Evolutionary conservation across 208 protist species (phyloP), one percentile per base, ranked within the genome.

Genomic region (Trypanosoma vivax): DNA sequence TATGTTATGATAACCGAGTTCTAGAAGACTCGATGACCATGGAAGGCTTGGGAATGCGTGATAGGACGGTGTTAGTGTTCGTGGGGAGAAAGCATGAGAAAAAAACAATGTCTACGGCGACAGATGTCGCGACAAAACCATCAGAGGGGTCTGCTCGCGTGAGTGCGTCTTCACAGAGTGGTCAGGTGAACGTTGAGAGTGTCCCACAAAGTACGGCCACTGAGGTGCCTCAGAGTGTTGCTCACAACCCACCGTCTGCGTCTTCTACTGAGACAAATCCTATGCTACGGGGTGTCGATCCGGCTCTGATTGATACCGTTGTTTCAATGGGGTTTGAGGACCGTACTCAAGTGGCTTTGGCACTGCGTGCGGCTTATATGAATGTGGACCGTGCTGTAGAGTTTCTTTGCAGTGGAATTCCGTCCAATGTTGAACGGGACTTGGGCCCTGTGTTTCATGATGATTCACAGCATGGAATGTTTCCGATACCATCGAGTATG

Each of bases 251-350:
- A 13, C 27, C 60, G 11, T 27, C 53, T 14, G 16, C 65, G 9
- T 14, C 58, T 16, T 13, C 50, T 13, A 2, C 35, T 6, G 46
- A 30, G 3, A 33, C 9, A 9, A 18, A 21, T 39, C 34, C 28
- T 1, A 50, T 16, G 14, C n/a, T n/a, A n/a, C 50, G 34, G 21
- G 50, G 60, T 10, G 77, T 83, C 6, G 64, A 79, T 24, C 41
- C 70, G 21, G 57, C 58, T 29, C 65, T 94, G 23, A 83, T 94
- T 43, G 87, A 94, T 50, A 67, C 65, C 14, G 65, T 94, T 39
- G 77, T 82, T 19, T 60, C 80, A 23, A 94, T 94, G 87, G 87
- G 87, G 27, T 94, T 94, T 62, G 73, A 86, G 25, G 83, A 94
- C 46, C 82, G 87, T 30, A 51, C 45, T 18, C 67, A 82, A 56